Evolutionary conservation across 345 rosid genomes (phyloP).

Genomic region (Brassica carinata): DNA sequence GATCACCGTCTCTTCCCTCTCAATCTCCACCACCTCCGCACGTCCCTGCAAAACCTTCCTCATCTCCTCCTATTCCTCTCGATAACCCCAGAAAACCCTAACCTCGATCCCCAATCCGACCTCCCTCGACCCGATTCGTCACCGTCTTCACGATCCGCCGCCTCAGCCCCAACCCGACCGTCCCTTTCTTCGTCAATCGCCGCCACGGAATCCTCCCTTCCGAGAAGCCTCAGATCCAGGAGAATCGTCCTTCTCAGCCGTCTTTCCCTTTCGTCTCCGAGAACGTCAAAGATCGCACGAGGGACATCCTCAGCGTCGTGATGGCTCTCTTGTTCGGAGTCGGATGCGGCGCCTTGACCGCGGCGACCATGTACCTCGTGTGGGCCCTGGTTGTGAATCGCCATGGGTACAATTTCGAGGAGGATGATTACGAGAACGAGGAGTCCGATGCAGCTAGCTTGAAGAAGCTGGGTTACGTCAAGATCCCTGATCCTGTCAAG

Average conservation of each 20-base stretch:
- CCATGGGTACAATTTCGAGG: constrained; percentile 30
- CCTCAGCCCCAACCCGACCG: constrained; percentile 26
- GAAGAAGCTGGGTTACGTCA: constrained; percentile 81
- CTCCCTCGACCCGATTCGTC: constrained; percentile 51
- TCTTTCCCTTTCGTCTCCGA: constrained; percentile 43
- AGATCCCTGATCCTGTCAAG: constrained; percentile 48
- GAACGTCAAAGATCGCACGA: constrained; percentile 68
- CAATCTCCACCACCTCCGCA: constrained; percentile 40
- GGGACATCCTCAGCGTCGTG: constrained; percentile 87
- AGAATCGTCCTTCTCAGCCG: constrained; percentile 27
- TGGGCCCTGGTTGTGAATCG: constrained; percentile 75
- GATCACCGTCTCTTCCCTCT: constrained; percentile 40
- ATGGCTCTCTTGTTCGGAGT: constrained; percentile 86
- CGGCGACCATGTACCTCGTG: constrained; percentile 79
- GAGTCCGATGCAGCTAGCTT: constrained; percentile 51
- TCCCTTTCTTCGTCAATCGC: constrained; percentile 33
- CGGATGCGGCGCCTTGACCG: constrained; percentile 94
- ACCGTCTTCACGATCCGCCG: constrained; percentile 68
- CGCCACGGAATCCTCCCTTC: constrained; percentile 38
- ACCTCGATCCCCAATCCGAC: constrained; percentile 45
- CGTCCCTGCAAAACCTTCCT: constrained; percentile 60
- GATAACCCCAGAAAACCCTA: constrained; percentile 55
- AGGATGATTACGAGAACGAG: constrained; percentile 44
- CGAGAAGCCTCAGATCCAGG: constrained; percentile 25
- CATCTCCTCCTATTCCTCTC: constrained; percentile 75